phyloP scores from a whole-genome alignment of 176 grass and related monocot genomes.

The Typha latifolia region DNA sequence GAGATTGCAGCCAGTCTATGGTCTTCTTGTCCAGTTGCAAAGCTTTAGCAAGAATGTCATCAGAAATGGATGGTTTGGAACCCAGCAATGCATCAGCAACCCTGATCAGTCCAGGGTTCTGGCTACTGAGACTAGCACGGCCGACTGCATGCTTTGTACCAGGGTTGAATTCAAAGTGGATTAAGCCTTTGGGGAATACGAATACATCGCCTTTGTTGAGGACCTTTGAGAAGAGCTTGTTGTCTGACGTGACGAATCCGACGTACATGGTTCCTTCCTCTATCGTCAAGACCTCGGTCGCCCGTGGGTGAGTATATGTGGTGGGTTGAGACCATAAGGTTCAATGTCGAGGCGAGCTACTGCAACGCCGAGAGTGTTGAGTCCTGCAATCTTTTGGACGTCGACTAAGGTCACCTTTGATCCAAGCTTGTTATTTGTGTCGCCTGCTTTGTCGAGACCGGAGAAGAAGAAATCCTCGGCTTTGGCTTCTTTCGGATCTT shows the following conservation, averaged over 20 bases:
- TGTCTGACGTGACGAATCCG: slow-evolving; percentile 29
- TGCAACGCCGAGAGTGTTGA: slow-evolving; percentile 29
- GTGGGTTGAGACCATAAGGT: slow-evolving; percentile 34
- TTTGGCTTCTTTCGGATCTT: slow-evolving; percentile 8
- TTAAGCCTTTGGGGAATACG: slow-evolving; percentile 28
- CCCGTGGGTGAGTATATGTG: slow-evolving; percentile 22
- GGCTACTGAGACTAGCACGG: slow-evolving; percentile 21
- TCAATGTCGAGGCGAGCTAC: slow-evolving; percentile 37
- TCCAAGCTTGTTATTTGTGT: slow-evolving; percentile 31
- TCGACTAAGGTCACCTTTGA: slow-evolving; percentile 35
- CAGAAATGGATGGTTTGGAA: slow-evolving; percentile 11
- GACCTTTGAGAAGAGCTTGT: slow-evolving; percentile 30
- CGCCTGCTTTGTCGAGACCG: slow-evolving; percentile 10
- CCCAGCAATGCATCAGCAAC: slow-evolving; percentile 19
- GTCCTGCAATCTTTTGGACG: slow-evolving; percentile 10
- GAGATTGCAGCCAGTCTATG: slow-evolving; percentile 22
- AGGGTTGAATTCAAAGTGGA: slow-evolving; percentile 30
- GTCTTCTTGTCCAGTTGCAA: slow-evolving; percentile 23
- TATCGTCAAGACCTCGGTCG: slow-evolving; percentile 18
- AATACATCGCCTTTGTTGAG: slow-evolving; percentile 36
- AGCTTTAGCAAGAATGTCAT: slow-evolving; percentile 10
- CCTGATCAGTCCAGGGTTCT: slow-evolving; percentile 18
- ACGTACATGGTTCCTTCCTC: slow-evolving; percentile 25
- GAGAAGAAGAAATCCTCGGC: slow-evolving; percentile 33
- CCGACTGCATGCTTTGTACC: slow-evolving; percentile 13